phyloP scores from a whole-genome alignment of 2,329 filamentous ascomycete species.

The Neofusicoccum sp. region DNA sequence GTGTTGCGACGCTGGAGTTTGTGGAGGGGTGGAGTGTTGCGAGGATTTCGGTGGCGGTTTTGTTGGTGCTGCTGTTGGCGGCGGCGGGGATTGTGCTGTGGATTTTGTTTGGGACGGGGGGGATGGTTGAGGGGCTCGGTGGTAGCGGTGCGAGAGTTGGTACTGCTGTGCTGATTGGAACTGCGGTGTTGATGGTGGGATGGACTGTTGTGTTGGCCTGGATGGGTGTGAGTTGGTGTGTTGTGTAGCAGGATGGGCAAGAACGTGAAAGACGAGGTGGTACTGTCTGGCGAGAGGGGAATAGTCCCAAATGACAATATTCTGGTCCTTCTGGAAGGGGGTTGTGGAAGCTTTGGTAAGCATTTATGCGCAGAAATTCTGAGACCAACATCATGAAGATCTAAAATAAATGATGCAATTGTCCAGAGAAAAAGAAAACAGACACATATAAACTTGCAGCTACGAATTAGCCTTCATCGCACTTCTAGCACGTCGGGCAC shows the following conservation, averaged over 20 bases:
- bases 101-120: slow-evolving; percentile 38
- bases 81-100: slow-evolving; percentile 37
- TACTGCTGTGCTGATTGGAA: slow-evolving; percentile 36
- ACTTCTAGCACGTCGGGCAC: too few species aligned
- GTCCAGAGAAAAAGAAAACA: too few species aligned
- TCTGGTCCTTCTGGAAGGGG: too few species aligned
- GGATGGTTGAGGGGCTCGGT: slow-evolving; percentile 22
- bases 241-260: slow-evolving; percentile 27
- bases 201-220: slow-evolving; percentile 37
- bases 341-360: too few species aligned
- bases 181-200: slow-evolving; percentile 39
- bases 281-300: too few species aligned
- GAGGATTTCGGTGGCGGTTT: slow-evolving; percentile 33
- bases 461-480: too few species aligned
- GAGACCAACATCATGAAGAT: too few species aligned
- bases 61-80: slow-evolving; percentile 31
- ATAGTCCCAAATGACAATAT: too few species aligned
- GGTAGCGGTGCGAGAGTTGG: slow-evolving; percentile 39
- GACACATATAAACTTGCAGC: too few species aligned
- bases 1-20: slow-evolving; percentile 37
- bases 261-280: too few species aligned
- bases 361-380: too few species aligned
- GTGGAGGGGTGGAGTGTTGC: slow-evolving; percentile 36
- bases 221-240: slow-evolving; percentile 42
- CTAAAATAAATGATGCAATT: too few species aligned